Evolutionary conservation across 139 green algal genomes (phyloP).

Genomic region (Closterium sp.): DNA sequence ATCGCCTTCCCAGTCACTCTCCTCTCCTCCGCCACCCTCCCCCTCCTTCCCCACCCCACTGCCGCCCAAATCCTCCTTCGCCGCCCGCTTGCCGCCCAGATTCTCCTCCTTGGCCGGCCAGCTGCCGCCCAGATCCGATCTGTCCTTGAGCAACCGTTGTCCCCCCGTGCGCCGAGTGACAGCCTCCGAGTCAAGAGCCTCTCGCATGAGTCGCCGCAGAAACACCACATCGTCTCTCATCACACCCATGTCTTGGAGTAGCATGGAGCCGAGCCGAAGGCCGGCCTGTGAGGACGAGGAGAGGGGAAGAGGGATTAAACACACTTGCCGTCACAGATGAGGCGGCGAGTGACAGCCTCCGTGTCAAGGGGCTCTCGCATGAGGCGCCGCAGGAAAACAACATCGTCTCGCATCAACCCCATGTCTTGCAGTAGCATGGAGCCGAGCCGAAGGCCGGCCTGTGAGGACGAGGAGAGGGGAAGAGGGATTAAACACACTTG

Average conservation of each 20-base stretch:
- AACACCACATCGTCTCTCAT: slow-evolving; percentile 44
- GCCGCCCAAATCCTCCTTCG: not conserved
- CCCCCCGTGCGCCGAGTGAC: not conserved
- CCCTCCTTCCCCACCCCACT: not conserved
- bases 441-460: no score
- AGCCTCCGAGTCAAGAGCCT: slow-evolving; percentile 21
- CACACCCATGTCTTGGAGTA: no score
- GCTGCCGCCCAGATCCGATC: not conserved
- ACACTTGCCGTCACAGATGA: no score
- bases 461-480: no score
- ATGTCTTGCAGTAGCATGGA: no score
- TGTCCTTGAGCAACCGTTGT: not conserved
- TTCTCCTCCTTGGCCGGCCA: no score
- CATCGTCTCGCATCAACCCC: slow-evolving; percentile 42
- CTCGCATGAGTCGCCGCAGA: slow-evolving; percentile 23
- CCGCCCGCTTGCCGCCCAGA: not conserved
- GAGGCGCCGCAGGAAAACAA: slow-evolving; percentile 30
- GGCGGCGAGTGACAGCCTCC: no score
- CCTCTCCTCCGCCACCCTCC: no score
- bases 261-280: no score
- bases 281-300: no score
- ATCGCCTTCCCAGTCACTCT: not conserved
- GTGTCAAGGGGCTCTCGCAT: slow-evolving; percentile 35
- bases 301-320: no score
- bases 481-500: no score